phyloP scores from a whole-genome alignment of 1,139 yeast genomes.

The Kodamaea fungicola region DNA sequence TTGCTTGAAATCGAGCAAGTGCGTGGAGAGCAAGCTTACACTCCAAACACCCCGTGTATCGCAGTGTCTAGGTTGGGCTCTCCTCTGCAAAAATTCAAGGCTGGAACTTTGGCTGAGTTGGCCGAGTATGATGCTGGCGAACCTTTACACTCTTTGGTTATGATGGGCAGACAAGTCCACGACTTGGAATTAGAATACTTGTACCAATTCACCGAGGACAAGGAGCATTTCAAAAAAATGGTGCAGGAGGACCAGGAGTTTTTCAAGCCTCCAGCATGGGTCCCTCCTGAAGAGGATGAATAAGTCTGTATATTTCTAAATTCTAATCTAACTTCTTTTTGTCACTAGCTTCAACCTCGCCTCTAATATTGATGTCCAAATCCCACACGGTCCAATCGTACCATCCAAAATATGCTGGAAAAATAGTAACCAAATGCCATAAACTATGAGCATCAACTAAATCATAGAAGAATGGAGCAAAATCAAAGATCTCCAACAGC shows the following conservation, averaged over 20 bases:
- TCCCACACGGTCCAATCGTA: conserved; percentile 51
- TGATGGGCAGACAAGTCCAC: conserved; percentile 91
- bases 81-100: conserved; percentile 75
- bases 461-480: conserved; percentile 62
- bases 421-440: conserved; percentile 82
- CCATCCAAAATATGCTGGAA: conserved; percentile 53
- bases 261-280: conserved; percentile 60
- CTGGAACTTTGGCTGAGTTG: conserved; percentile 76
- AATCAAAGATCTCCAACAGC: conserved; percentile 86
- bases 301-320: too few relatives aligned
- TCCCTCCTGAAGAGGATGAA: conserved; percentile 35
- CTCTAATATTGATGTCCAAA: conserved; percentile 31
- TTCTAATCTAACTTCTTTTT: conserved; percentile 12
- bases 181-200: conserved; percentile 88
- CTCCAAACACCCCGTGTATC: conserved; percentile 85
- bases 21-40: conserved; percentile 72
- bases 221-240: conserved; percentile 53
- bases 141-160: conserved; percentile 87
- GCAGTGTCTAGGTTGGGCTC: conserved; percentile 91
- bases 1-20: conserved; percentile 80
- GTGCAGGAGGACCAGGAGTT: conserved; percentile 71
- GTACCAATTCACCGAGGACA: conserved; percentile 69
- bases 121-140: conserved; percentile 86
- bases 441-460: conserved; percentile 88
- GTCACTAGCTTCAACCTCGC: conserved; percentile 12